Percentiles rank a stretch among this genome's conserved stretches.
Evolutionary conservation across 78 protist genomes (phyloP).

Genomic region (Dictyostelium purpureum): DNA sequence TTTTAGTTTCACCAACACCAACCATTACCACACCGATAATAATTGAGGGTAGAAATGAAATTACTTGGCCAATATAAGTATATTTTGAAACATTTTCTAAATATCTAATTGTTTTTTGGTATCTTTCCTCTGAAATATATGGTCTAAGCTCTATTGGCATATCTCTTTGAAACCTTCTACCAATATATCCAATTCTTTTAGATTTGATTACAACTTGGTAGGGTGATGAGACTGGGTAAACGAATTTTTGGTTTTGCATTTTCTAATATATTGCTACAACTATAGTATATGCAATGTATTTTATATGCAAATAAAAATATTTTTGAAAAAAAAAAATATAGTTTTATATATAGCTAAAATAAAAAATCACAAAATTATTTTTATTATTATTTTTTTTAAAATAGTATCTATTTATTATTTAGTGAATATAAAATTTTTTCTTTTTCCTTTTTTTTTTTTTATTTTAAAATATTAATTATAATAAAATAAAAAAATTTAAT

Average conservation of each 20-base stretch:
- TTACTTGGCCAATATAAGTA: slow-evolving; percentile 44
- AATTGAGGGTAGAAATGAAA: slow-evolving; percentile 30
- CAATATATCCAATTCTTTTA: slow-evolving; percentile 34
- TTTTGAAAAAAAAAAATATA: too few species aligned
- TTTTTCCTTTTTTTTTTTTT: too few species aligned
- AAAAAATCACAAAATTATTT: neutral
- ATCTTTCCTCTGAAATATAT: slow-evolving; percentile 13
- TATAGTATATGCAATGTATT: too few species aligned
- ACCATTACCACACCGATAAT: slow-evolving; percentile 39
- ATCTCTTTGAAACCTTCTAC: slow-evolving; percentile 33
- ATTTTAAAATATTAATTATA: too few species aligned
- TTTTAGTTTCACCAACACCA: slow-evolving; percentile 60
- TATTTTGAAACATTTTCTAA: slow-evolving; percentile 19
- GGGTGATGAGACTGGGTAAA: slow-evolving; percentile 33
- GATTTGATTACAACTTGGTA: slow-evolving; percentile 14
- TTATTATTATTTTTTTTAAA: neutral
- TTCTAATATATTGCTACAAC: too few species aligned
- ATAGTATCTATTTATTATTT: too few species aligned
- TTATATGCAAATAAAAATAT: too few species aligned
- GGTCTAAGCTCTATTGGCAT: slow-evolving; percentile 46
- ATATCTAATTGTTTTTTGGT: slow-evolving; percentile 17
- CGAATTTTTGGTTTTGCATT: slow-evolving; percentile 45
- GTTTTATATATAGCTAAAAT: too few species aligned
- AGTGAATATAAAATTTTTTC: too few species aligned
- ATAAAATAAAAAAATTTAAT: too few species aligned